Base-by-base conservation (phyloP, 129 eudicot genomes). In the Arctium lappa region DNA sequence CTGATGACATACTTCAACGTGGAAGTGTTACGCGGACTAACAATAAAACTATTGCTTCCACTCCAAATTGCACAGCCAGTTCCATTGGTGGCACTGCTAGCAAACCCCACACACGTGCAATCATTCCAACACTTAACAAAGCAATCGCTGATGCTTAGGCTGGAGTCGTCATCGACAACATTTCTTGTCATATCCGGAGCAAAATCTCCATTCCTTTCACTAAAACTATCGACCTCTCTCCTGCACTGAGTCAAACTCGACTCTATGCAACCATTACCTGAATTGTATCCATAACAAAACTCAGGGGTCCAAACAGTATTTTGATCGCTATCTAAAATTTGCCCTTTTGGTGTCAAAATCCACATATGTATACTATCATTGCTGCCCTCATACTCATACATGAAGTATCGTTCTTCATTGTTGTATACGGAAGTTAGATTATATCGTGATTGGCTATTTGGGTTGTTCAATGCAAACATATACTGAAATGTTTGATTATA, bases 81-180 rank as follows among this genome's bases (percentile, higher is more conserved):
- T 33, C 80, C 88, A 79, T 80, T n/a, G 8, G 0, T 31, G 39
- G 39, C 27, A 46, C 31, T 50, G 56, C 32, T 70, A 6, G 2
- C 12, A 66, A 74, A 90, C 62, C 81, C 93, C 37, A 71, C 56
- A 76, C 93, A 90, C 2, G 37, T 68, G 69, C 91, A 90, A 65
- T 88, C 83, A n/a, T 88, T 75, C 94, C 87, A 88, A 63, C 94
- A 90, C 22, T 18, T 73, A 1, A 56, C 84, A 73, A 79, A 81
- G 73, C 94, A 90, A 71, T 90, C 94, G 69, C 90, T 82, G 29
- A 79, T 30, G 81, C 86, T 77, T 44, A 82, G 75, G 86, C 73
- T 86, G 30, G 81, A 1, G 69, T 53, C 83, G 27, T n/a, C 34
- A 70, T 74, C 85, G 9, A n/a, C 42, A 50, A 12, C 2, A 31